Evolutionary conservation across 106 monocot genomes (phyloP).

Genomic region (Dendrobium chrysotoxum): DNA sequence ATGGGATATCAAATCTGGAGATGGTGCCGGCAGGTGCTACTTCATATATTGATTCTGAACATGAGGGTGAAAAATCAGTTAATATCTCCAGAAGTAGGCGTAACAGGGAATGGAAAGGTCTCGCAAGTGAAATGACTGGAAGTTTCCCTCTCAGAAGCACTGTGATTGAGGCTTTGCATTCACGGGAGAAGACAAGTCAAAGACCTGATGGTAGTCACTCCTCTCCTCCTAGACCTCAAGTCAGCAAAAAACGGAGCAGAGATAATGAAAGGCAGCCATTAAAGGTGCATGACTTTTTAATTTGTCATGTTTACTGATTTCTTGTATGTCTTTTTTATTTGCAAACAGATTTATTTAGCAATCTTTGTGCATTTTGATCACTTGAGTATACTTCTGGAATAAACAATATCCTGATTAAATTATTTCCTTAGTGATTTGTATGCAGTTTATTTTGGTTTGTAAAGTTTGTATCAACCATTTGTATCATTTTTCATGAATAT

Average conservation of each 20-base stretch:
- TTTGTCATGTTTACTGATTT: background rate
- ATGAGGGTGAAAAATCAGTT: slow-evolving; percentile 29
- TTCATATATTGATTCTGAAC: slow-evolving; percentile 22
- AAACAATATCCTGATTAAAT: background rate
- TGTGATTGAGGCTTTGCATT: slow-evolving; percentile 26
- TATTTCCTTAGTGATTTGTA: background rate
- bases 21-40: slow-evolving; percentile 1
- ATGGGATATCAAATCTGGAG: slow-evolving; percentile 15
- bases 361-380: background rate
- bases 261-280: slow-evolving; percentile 32
- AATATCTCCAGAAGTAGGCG: slow-evolving; percentile 42
- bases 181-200: slow-evolving; percentile 17
- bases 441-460: background rate
- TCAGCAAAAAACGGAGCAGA: slow-evolving; percentile 35
- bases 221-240: slow-evolving; percentile 29
- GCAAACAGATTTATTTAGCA: background rate
- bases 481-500: background rate
- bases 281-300: slow-evolving; percentile 37
- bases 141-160: slow-evolving; percentile 51
- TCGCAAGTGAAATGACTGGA: slow-evolving; percentile 27
- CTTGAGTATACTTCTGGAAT: background rate
- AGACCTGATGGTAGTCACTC: slow-evolving; percentile 19
- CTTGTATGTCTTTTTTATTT: slow-evolving; percentile 1
- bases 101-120: slow-evolving; percentile 59
- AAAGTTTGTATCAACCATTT: background rate